These are phyloP conservation scores for Naganishia kalamii DNA, from an alignment of 768 basidiomycete species.

Conservation along the genomic window DNA sequence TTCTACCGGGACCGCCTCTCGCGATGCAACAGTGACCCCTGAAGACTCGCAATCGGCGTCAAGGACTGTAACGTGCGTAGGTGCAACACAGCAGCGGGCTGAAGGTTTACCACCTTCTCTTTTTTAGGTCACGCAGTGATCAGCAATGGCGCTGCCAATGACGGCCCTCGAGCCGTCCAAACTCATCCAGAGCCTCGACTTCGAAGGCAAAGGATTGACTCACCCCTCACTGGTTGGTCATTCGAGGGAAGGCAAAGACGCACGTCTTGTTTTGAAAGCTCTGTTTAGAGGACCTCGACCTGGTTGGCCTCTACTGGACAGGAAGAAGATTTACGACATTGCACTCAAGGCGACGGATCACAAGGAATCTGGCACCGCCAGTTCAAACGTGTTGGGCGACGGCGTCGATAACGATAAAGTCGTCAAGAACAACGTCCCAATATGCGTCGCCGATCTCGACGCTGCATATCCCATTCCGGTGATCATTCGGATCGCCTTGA, in stretches of 20 bases:
- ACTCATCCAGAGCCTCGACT: not conserved
- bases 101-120: not conserved
- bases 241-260: constrained; percentile 13
- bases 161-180: not conserved
- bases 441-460: not conserved
- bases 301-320: constrained; percentile 12
- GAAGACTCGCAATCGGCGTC: no score
- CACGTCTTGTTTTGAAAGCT: constrained; percentile 3
- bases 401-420: not conserved
- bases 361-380: not conserved
- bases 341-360: not conserved
- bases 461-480: not conserved
- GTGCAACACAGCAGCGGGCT: no score
- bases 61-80: no score
- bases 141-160: not conserved
- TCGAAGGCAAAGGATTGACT: constrained; percentile 5
- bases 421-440: not conserved
- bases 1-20: no score
- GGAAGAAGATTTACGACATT: not conserved
- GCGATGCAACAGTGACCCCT: no score
- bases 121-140: constrained; percentile 41
- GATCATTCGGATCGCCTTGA: not conserved
- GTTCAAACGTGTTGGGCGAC: not conserved
- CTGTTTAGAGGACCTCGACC: not conserved
- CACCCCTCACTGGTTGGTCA: not conserved